These are phyloP conservation scores for Chrysoporthe austroafricana DNA, from an alignment of 2,329 filamentous ascomycete species.

Conservation along the genomic window DNA sequence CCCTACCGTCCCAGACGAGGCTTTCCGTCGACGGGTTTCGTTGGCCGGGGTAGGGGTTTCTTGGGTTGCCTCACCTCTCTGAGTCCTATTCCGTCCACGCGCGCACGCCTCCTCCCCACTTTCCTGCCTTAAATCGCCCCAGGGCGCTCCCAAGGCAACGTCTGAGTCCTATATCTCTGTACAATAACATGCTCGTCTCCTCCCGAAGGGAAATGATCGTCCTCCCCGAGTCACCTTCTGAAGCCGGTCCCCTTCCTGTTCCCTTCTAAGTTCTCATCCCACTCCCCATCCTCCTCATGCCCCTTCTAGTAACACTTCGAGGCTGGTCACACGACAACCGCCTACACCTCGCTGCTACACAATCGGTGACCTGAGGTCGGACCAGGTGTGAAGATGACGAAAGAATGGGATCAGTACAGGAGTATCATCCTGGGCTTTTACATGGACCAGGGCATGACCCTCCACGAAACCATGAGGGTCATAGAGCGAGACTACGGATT, in stretches of 20 bases:
- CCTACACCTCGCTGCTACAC: neutral
- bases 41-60: neutral
- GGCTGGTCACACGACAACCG: conserved; percentile 2
- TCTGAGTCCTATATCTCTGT: neutral
- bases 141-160: neutral
- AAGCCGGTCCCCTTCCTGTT: neutral
- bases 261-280: neutral
- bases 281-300: neutral
- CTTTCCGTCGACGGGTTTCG: neutral
- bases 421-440: conserved; percentile 45
- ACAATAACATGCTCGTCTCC: neutral
- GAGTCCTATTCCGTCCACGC: neutral
- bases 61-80: neutral
- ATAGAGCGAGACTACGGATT: conserved; percentile 47
- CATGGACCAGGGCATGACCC: conserved; percentile 43
- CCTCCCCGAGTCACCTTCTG: neutral
- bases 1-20: conserved; percentile 4
- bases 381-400: conserved; percentile 45
- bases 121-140: neutral
- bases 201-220: conserved; percentile 6
- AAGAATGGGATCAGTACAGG: conserved; percentile 46
- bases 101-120: conserved; percentile 5
- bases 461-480: conserved; percentile 45
- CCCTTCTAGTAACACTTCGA: neutral
- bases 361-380: neutral